These are phyloP conservation scores for Chytridiales sp. DNA, from an alignment of 371 early-diverging fungal species.

Conservation along the genomic window DNA sequence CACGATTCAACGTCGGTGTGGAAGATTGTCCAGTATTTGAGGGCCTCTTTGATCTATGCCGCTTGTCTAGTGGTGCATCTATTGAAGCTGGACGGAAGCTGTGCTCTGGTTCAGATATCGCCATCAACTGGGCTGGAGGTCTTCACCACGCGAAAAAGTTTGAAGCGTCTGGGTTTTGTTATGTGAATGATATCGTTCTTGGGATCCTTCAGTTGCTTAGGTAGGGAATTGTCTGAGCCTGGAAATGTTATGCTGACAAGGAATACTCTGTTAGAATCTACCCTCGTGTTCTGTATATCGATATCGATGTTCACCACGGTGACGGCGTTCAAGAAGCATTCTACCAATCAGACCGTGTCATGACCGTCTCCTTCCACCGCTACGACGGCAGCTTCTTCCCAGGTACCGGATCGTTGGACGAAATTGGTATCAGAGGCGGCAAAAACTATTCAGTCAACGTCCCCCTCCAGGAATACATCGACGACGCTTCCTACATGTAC, in stretches of 20 bases:
- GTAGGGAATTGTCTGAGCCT: background rate
- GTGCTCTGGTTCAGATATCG: slow-evolving; percentile 60
- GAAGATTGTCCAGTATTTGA: slow-evolving; percentile 98
- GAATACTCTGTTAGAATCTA: slow-evolving; percentile 23
- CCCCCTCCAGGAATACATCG: slow-evolving; percentile 73
- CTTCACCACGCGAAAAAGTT: slow-evolving; percentile 79
- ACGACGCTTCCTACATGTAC: slow-evolving; percentile 63
- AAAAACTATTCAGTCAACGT: slow-evolving; percentile 76
- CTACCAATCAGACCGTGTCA: slow-evolving; percentile 66
- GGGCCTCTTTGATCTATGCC: slow-evolving; percentile 95
- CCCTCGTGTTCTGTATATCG: slow-evolving; percentile 81
- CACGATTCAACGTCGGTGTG: slow-evolving; percentile 80
- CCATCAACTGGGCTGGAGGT: slow-evolving; percentile 90
- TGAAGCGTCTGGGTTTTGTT: slow-evolving; percentile 88
- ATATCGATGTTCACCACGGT: slow-evolving; percentile 93
- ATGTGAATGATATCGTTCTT: slow-evolving; percentile 90
- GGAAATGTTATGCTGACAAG: background rate
- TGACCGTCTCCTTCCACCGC: slow-evolving; percentile 86
- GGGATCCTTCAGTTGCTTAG: slow-evolving; percentile 77
- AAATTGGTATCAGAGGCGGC: slow-evolving; percentile 63
- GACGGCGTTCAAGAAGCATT: slow-evolving; percentile 87
- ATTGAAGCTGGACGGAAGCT: slow-evolving; percentile 70
- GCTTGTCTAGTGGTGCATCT: slow-evolving; percentile 61
- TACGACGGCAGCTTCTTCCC: slow-evolving; percentile 82
- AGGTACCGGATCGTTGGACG: slow-evolving; percentile 60